Evolutionary conservation across 495 filamentous ascomycete genomes (phyloP), one percentile per base, ranked within the genome.

Genomic region (Penicillium longicatenatum): DNA sequence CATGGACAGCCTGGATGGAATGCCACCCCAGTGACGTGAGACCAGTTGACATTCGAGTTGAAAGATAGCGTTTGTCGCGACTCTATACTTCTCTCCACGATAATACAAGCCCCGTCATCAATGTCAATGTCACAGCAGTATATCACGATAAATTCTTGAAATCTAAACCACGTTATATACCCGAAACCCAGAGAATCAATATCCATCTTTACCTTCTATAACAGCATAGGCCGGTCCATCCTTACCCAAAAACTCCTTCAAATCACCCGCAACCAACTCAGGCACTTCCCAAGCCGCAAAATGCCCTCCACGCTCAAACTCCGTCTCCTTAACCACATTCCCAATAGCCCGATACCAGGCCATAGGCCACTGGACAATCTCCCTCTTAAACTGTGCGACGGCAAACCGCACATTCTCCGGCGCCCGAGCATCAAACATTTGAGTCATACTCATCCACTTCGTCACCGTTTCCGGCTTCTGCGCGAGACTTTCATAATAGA

Each of bases 201-300:
- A 78, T 10, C 74, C 74, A 58, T 69, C 62, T 44, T 57, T 71
- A 11, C 70, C 76, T 6, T 67, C 55, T 8, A 74, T 70, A n/a
- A 62, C 73, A 20, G 64, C 67, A 63, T 63, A 77, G 2, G 70
- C 78, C n/a, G 68, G 64, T 6, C 77, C 75, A 31, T 65, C 62
- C 52, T 62, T 79, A 1, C 77, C 76, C 52, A 82, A 62, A 62
- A 82, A 79, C n/a, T 51, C 55, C 45, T 65, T 69, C 45, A 78
- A 17, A 69, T 80, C 78, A 24, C 54, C 53, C 0, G 66, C 77
- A 30, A 83, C 55, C 33, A 71, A 51, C 37, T 81, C 70, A 4
- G 81, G 81, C 8, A 64, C 63, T 57, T 84, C 81, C 72, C 72
- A 80, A 10, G 81, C 77, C 6, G 77, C 78, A 67, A 83, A 84